Base-by-base conservation (phyloP, 257 asterid species). In the Catharanthus roseus region DNA sequence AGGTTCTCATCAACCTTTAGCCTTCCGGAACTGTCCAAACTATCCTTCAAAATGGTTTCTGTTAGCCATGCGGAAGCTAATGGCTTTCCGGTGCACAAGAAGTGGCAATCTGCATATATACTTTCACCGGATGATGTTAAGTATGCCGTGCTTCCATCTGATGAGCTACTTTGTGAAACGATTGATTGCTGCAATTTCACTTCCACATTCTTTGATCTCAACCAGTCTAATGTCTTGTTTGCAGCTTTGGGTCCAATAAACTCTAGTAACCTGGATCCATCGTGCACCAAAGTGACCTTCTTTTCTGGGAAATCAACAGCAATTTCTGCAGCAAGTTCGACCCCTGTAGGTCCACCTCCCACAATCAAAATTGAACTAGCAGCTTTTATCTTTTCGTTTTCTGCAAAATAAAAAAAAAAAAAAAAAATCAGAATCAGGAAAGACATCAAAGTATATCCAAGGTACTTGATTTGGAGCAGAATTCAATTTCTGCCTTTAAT, bases 291-390 rank as follows among this genome's bases (percentile, higher is more conserved):
- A 34, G 78, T 83, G 6, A 90, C 88, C 71, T 71, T 83, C 76
- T 87, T 92, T 1, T 82, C 82, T 0, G 89, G 87, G 67, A 85
- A 90, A 78, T 88, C 96, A 1, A 88, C 88, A 7, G 91, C 90
- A 2, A 92, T 87, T 72, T 92, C 97, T n/a, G 87, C 95, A 11
- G 96, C 95, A 55, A 92, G 90, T 69, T 92, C 96, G n/a, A 92
- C 97, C 5, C 96, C 96, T 5, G 70, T 65, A n/a, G 70, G 70
- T 34, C 70, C 70, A 24, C 70, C 70, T 41, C 70, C 70, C 4
- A 65, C 36, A 65, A 65, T 65, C 54, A 65, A 65, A 41, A 65
- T n/a, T 12, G 70, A 65, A 38, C 34, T 68, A 19, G 93, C 87
- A 3, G 79, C 85, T 77, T 69, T 82, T 76, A 92, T 87, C 83